Evolutionary conservation across 1,284 basidiomycete species (phyloP).

Genomic region (Paramarasmius palmivorus): DNA sequence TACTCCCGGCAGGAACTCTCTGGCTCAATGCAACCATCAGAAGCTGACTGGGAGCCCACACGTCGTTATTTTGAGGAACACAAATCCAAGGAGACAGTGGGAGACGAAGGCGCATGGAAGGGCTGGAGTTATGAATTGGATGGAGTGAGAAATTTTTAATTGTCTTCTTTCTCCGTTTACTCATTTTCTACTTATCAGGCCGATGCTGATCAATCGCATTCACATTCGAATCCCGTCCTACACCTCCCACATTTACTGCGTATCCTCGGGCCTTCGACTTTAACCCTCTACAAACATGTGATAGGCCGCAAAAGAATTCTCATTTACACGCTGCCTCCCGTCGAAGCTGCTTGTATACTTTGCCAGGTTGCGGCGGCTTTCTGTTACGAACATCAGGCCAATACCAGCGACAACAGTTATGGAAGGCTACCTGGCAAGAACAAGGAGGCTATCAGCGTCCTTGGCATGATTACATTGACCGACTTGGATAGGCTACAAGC

Average conservation of each 20-base stretch:
- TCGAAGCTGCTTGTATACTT: constrained; percentile 74
- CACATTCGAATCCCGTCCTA: constrained; percentile 49
- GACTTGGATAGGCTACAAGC: constrained; percentile 62
- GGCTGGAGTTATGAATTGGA: constrained; percentile 69
- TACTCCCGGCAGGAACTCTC: constrained; percentile 51
- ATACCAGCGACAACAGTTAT: constrained; percentile 23
- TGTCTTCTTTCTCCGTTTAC: background rate
- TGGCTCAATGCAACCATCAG: constrained; percentile 47
- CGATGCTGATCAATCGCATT: constrained; percentile 31
- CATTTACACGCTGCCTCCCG: constrained; percentile 75
- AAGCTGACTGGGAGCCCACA: constrained; percentile 65
- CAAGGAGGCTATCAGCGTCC: constrained; percentile 57
- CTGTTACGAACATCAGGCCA: constrained; percentile 59
- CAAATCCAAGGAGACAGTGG: constrained; percentile 44
- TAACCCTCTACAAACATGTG: constrained; percentile 78
- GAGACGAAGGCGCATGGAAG: constrained; percentile 57
- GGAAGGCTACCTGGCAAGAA: constrained; percentile 43
- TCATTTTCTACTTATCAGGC: constrained; percentile 24
- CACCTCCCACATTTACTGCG: constrained; percentile 70
- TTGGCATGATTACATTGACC: constrained; percentile 76
- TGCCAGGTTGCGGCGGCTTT: constrained; percentile 75
- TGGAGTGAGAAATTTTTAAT: constrained; percentile 36
- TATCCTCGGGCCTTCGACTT: constrained; percentile 71
- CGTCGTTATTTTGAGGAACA: constrained; percentile 65
- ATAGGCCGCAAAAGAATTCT: constrained; percentile 69